Conservation (phyloP, 2,329 filamentous ascomycete genomes). For the Botrytis hyacinthi region DNA sequence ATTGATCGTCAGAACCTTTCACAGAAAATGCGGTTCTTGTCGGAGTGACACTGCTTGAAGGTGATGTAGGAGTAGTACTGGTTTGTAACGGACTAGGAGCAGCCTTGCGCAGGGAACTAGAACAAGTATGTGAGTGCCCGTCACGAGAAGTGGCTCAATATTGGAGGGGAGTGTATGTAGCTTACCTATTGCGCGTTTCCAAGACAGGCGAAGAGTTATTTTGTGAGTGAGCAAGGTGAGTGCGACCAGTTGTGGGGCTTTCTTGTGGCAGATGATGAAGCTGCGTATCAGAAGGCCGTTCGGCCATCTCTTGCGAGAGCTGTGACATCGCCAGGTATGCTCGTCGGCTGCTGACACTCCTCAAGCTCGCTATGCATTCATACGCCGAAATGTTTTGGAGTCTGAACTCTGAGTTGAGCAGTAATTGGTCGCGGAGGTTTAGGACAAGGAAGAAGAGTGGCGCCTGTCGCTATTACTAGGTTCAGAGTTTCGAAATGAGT, state of each 20-base stretch:
- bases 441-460: conserved; percentile 23
- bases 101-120: conserved; percentile 38
- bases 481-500: conserved; percentile 35
- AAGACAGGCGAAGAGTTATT: conserved; percentile 31
- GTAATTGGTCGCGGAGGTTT: conserved; percentile 25
- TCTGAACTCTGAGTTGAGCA: conserved; percentile 16
- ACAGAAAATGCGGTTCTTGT: conserved; percentile 35
- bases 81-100: conserved; percentile 39
- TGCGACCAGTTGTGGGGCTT: conserved; percentile 35
- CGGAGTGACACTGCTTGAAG: conserved; percentile 36
- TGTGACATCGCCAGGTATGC: conserved; percentile 19
- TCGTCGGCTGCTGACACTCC: conserved; percentile 27
- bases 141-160: conserved; percentile 19
- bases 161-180: conserved; percentile 13
- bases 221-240: conserved; percentile 29
- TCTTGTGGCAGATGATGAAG: conserved; percentile 31
- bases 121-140: conserved; percentile 28
- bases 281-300: conserved; percentile 33
- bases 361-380: conserved; percentile 29
- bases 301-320: conserved; percentile 35
- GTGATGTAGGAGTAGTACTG: conserved; percentile 35
- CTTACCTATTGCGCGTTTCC: conserved; percentile 36
- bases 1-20: conserved; percentile 28
- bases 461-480: conserved; percentile 29
- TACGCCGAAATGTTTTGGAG: conserved; percentile 25